Evolutionary conservation across 306 rosid genomes (phyloP), one percentile per base, ranked within the genome.

Genomic region (Alnus rubra): DNA sequence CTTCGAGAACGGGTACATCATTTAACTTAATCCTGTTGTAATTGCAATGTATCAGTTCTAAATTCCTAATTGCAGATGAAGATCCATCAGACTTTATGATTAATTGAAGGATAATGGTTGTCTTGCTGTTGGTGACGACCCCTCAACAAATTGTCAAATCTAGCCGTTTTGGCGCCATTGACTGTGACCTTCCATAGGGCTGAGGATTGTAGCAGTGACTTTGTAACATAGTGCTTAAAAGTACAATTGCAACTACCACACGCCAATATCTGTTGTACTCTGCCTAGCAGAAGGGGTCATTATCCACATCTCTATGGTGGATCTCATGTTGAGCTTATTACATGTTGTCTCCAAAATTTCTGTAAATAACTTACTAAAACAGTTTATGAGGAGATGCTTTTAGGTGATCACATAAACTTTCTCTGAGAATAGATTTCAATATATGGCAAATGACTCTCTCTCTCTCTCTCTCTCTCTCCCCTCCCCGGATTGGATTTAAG

Each of bases 1-100:
- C 87, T 86, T 91, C 37, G 98, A 94, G 88, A 88, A 84, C 33
- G 97, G 92, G 1, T 51, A 77, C 53, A 76, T 84, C 53, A 76
- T 84, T 18, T 80, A 73, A 79, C 74, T 28, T n/a, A 51, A 48
- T 78, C 78, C 62, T 10, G 15, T 55, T 42, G 35, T 55, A 64
- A 23, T 39, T 47, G 48, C 44, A 50, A 28, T 23, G 84, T 72
- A 18, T 31, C 65, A 63, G 16, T 67, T 56, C 39, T 75, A 76
- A 86, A 81, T 60, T 74, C 62, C 44, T 63, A 23, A 70, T 60
- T 71, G 80, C 48, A 51, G 70, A 49, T 14, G 55, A 72, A 48
- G 64, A 73, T 60, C 54, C 53, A 50, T 74, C 74, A 60, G 56
- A 48, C 71, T 58, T 63, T 79, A 69, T 42, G 68, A 79, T 28